Evolutionary conservation across 805 yeast genomes (phyloP), one percentile per base, ranked within the genome.

Genomic region (Komagataella populi): DNA sequence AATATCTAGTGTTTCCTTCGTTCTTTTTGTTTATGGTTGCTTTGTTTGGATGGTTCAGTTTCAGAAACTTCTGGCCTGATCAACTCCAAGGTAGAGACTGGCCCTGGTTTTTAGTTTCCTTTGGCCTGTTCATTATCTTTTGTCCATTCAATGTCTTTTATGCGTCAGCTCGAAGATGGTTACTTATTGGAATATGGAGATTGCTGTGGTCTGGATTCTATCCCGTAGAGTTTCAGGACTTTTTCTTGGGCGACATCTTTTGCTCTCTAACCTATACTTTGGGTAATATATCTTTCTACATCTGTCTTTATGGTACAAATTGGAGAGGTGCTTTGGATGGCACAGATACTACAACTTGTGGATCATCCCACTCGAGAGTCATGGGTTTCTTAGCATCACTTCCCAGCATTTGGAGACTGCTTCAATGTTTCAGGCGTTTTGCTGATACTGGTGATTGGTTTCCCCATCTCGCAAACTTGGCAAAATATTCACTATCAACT

Each of bases 151-250:
- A 74, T 49, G 69, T 76, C 2, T 65, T 81, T 46, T 81, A 71
- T 58, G 72, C 76, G 44, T 66, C 77, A n/a, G 74, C 95, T 7
- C 74, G 97, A 56, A 73, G 73, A 53, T 93, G 97, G 97, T 59
- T 91, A 2, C 70, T 83, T 17, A 67, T 81, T 12, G 81, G 95
- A 0, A 52, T 82, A 1, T 77, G 90, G 73, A 73, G 99, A 60
- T 68, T 93, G 49, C 36, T 83, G 0, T 70, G 86, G 7, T 84
- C 96, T 1, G 98, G 98, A 0, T 71, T 89, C 46, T 93, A 84
- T 60, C 96, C 98, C 0, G 97, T 93, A 51, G 98, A 91, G 67
- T 93, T 93, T 62, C 75, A 90, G 52, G 99, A 93, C 66, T 91
- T 93, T 71, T 88, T 87, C 63, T 55, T 91, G 48, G 99, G 98